phyloP scores from a whole-genome alignment of 176 grass and related monocot genomes.

The Paspalum vaginatum region DNA sequence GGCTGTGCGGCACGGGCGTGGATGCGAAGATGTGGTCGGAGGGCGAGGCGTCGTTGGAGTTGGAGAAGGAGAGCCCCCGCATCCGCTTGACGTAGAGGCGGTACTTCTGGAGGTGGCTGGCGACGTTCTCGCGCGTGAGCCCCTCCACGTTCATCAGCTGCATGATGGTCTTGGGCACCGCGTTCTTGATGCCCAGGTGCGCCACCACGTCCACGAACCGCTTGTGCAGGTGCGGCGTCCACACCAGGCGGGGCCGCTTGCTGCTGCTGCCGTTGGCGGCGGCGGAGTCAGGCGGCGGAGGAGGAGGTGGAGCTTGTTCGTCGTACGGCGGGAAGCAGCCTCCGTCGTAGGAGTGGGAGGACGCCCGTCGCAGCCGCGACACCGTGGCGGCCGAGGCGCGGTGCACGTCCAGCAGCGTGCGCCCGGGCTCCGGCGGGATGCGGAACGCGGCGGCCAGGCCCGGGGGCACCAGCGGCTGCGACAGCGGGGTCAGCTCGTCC shows the following conservation, averaged over 20 bases:
- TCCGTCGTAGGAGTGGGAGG: constrained; percentile 1
- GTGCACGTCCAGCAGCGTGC: constrained; percentile 67
- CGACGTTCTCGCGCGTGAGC: constrained; percentile 82
- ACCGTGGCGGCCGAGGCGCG: constrained; percentile 67
- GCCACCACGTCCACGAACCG: constrained; percentile 94
- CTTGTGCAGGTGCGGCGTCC: constrained; percentile 97
- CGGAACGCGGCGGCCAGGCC: constrained; percentile 73
- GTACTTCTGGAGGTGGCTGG: constrained; percentile 97
- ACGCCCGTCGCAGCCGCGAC: constrained; percentile 50
- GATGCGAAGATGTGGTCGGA: constrained; percentile 69
- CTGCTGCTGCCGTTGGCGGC: rapidly evolving
- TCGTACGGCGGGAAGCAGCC: constrained; percentile 21
- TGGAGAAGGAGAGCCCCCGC: constrained; percentile 54
- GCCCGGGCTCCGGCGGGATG: constrained; percentile 75
- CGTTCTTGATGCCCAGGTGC: constrained; percentile 90
- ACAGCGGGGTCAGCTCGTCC: constrained; percentile 73
- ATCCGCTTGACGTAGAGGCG: constrained; percentile 79
- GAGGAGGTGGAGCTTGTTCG: constrained; percentile 40
- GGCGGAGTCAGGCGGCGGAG: not conserved
- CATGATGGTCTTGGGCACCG: constrained; percentile 96
- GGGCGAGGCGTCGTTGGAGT: constrained; percentile 48
- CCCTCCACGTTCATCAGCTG: constrained; percentile 99
- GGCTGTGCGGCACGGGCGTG: constrained; percentile 49
- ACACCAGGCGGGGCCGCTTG: constrained; percentile 72
- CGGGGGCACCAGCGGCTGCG: constrained; percentile 70